Evolutionary conservation across 306 rosid genomes (phyloP).

Genomic region (Quillaja saponaria): DNA sequence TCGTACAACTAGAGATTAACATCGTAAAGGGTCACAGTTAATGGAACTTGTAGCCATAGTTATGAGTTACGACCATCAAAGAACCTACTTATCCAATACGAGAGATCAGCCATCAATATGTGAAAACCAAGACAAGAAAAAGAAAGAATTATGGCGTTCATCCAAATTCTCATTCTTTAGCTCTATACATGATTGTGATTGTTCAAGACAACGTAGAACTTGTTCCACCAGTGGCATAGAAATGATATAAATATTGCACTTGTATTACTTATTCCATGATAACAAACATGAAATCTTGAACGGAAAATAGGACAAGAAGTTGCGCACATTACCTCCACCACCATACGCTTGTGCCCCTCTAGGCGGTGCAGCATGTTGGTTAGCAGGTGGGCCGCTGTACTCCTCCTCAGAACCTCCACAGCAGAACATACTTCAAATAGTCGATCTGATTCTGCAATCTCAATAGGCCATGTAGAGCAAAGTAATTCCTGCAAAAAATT

Average conservation of each 20-base stretch:
- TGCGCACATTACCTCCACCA: constrained; percentile 44
- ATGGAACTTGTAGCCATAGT: too few species aligned
- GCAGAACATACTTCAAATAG: constrained; percentile 67
- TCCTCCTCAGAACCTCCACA: constrained; percentile 88
- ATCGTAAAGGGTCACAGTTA: too few species aligned
- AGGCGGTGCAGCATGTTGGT: constrained; percentile 62
- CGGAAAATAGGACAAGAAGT: neutral
- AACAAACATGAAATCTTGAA: too few species aligned
- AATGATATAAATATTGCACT: too few species aligned
- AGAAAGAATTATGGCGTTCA: neutral
- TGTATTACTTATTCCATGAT: too few species aligned
- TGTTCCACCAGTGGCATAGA: neutral
- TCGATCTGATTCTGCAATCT: constrained; percentile 35
- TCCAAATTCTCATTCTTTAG: constrained; percentile 2
- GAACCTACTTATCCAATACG: neutral
- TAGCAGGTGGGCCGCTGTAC: constrained; percentile 61
- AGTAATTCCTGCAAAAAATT: constrained; percentile 14
- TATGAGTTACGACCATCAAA: neutral
- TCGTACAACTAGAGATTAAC: neutral
- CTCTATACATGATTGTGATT: neutral
- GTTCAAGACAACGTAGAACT: neutral
- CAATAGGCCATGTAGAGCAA: constrained; percentile 44
- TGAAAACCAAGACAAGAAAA: neutral
- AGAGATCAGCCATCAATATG: neutral
- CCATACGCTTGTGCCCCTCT: constrained; percentile 66